Evolutionary conservation across 2,329 filamentous ascomycete genomes (phyloP).

Genomic region (Colletotrichum musae): DNA sequence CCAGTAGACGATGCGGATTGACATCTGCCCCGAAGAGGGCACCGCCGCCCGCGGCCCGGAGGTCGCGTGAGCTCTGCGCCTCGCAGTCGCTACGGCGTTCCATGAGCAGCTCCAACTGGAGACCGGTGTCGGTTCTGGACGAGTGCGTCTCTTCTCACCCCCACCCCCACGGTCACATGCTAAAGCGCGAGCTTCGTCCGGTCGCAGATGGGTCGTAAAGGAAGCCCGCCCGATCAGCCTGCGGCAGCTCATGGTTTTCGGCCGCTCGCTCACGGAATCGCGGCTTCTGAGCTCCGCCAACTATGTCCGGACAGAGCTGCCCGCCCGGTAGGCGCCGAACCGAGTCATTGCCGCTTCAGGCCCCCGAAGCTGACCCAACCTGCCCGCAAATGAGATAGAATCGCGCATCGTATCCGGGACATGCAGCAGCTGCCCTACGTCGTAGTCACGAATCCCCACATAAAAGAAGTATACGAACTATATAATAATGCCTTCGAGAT

Average conservation of each 20-base stretch:
- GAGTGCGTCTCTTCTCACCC: conserved; percentile 63
- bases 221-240: conserved; percentile 96
- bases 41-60: conserved; percentile 1
- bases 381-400: conserved; percentile 67
- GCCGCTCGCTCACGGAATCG: conserved; percentile 89
- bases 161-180: conserved; percentile 35
- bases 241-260: conserved; percentile 97
- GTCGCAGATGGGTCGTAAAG: conserved; percentile 86
- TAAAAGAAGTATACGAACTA: conserved; percentile 94
- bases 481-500: conserved; percentile 98
- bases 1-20: conserved; percentile 57
- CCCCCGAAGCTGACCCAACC: conserved; percentile 18
- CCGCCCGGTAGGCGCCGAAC: conserved; percentile 73
- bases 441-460: conserved; percentile 94
- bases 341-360: not conserved
- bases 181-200: conserved; percentile 29
- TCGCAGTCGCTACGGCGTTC: conserved; percentile 46
- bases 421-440: conserved; percentile 98
- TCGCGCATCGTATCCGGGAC: conserved; percentile 94
- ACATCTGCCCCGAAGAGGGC: conserved; percentile 38
- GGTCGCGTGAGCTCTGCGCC: conserved; percentile 26
- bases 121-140: conserved; percentile 74
- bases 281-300: conserved; percentile 95
- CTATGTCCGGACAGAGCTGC: conserved; percentile 95
- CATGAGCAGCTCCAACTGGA: conserved; percentile 65